Conservation (phyloP, 768 basidiomycete species). For the Strobilomyces dryophilus region DNA sequence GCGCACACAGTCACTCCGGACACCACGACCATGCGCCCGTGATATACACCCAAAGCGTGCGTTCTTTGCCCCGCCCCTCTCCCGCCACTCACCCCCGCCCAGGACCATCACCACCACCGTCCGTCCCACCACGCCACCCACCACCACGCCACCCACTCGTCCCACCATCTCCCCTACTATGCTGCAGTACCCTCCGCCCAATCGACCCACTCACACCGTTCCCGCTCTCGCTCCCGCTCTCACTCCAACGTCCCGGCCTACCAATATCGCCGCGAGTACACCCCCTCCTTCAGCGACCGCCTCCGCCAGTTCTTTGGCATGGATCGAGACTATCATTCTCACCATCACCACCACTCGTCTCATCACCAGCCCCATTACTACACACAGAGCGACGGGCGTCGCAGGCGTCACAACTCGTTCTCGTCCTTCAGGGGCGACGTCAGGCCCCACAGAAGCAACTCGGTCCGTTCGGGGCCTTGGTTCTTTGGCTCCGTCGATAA, state of each 20-base stretch:
- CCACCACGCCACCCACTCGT: slow-evolving; percentile 17
- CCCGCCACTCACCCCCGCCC: background rate
- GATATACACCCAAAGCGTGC: slow-evolving; percentile 13
- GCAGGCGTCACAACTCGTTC: slow-evolving; percentile 25
- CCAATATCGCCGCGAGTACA: slow-evolving; percentile 11
- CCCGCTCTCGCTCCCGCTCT: slow-evolving; percentile 8
- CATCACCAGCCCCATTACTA: background rate
- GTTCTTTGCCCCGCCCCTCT: background rate
- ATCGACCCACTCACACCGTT: slow-evolving; percentile 4
- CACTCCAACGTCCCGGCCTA: slow-evolving; percentile 8
- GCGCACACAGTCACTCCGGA: slow-evolving; percentile 3
- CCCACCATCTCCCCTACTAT: slow-evolving; percentile 15
- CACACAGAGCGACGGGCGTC: slow-evolving; percentile 7
- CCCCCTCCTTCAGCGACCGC: slow-evolving; percentile 34
- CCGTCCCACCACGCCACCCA: slow-evolving; percentile 15
- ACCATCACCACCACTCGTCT: slow-evolving; percentile 6
- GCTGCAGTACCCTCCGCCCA: background rate
- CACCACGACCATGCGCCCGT: background rate
- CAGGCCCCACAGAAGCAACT: slow-evolving; percentile 12
- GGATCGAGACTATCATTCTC: slow-evolving; percentile 4
- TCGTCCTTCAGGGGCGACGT: slow-evolving; percentile 19
- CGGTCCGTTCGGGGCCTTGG: slow-evolving; percentile 19
- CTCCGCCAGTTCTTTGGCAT: slow-evolving; percentile 37
- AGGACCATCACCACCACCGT: slow-evolving; percentile 22
- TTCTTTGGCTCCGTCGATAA: slow-evolving; percentile 20